phyloP scores from a whole-genome alignment of 768 basidiomycete species.

The Leucosporidium yakuticum region DNA sequence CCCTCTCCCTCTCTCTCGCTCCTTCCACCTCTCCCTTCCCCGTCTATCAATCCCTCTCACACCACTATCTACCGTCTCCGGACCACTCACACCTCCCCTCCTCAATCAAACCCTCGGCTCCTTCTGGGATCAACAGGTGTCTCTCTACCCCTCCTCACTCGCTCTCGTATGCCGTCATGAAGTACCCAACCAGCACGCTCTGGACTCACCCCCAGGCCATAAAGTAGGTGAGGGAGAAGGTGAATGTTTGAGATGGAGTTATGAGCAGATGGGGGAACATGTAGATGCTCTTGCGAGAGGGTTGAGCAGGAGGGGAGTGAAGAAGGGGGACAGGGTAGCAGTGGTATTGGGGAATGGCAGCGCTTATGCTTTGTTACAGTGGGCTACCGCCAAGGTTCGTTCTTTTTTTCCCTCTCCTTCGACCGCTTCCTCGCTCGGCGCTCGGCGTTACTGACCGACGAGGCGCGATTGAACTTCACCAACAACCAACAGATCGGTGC shows the following conservation, averaged over 20 bases:
- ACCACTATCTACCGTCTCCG: neutral
- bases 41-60: too few relatives aligned
- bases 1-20: too few relatives aligned
- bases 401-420: too few relatives aligned
- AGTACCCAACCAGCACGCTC: neutral
- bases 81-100: conserved; percentile 1
- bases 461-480: too few relatives aligned
- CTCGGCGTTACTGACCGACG: too few relatives aligned
- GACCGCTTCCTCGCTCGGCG: neutral
- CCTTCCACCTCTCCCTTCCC: too few relatives aligned
- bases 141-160: neutral
- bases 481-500: conserved; percentile 54
- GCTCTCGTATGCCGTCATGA: conserved; percentile 14
- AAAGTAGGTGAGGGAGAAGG: neutral
- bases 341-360: conserved; percentile 74
- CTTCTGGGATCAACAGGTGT: conserved; percentile 1
- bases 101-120: neutral
- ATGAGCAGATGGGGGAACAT: conserved; percentile 61
- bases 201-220: neutral
- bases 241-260: conserved; percentile 65
- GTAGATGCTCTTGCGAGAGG: conserved; percentile 66
- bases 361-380: conserved; percentile 72
- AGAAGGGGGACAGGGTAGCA: conserved; percentile 68
- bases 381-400: conserved; percentile 64
- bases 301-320: conserved; percentile 61